Base-by-base conservation (phyloP, 139 green algal species). In the Chlamydomonas incerta region DNA sequence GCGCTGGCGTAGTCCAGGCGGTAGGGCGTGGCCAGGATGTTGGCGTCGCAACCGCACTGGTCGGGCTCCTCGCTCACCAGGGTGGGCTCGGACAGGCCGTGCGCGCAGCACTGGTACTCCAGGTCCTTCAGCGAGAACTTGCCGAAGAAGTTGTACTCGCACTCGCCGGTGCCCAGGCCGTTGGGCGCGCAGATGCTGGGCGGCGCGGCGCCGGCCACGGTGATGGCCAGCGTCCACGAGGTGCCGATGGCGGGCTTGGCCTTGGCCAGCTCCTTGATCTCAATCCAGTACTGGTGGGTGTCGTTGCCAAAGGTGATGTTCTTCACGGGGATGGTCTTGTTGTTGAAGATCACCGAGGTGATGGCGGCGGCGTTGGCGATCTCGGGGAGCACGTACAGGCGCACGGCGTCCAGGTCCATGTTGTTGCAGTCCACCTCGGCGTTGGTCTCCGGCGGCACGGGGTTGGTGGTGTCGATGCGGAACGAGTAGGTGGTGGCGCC, bases 91-190 rank as follows among this genome's bases (percentile, higher is more conserved):
- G 76, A 83, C 23, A 84, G 79, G 34, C 88, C 88, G 60, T 91
- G 88, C 20, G 84, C 65, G 60, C 88, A 91, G 84, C 88, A 91
- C 41, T 72, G 14, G 68, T 80, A 91, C 58, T 91, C 84, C 17
- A 91, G 69, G 21, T 75, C 47, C 2, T 14, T 24, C 15, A 85
- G 66, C 46, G 63, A 81, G 55, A 62, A 91, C 67, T 83, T 88
- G 72, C 88, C 88, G 66, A 87, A 91, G 58, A 88, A 83, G 24
- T 89, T 80, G 34, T 91, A 89, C 84, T 91, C 88, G 62, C 88
- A 91, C 24, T 66, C 65, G 35, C 41, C 73, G 31, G 66, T 86
- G 50, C 88, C 88, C n/a, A 88, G 66, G 4, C 65, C 52, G 58
- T 88, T 88, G 57, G n/a, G n/a, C 0, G 72, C 63, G 60, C 88